These are phyloP conservation scores for Pyrenophora graminea DNA, from an alignment of 2,329 filamentous ascomycete genomes.

Conservation along the genomic window DNA sequence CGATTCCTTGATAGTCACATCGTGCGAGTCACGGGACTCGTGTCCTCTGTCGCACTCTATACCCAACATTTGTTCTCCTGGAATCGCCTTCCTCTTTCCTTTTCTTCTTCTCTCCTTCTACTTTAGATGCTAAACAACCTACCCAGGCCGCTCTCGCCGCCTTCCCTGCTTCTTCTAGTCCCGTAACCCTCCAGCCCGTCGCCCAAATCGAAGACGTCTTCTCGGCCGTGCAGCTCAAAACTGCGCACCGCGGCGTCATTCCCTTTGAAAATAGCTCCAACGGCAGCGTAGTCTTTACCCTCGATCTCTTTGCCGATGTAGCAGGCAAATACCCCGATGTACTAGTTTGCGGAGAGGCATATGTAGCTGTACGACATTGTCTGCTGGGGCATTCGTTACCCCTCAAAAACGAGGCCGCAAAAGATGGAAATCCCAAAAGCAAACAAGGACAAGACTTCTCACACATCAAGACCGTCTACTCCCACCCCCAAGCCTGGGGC, in stretches of 20 bases:
- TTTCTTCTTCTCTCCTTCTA: neutral
- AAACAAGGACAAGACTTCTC: slow-evolving; percentile 49
- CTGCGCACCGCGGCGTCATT: slow-evolving; percentile 74
- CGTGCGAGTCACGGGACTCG: no score
- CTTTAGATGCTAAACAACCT: no score
- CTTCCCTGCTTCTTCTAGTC: slow-evolving; percentile 47
- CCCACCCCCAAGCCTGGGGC: slow-evolving; percentile 93
- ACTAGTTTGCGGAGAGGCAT: slow-evolving; percentile 79
- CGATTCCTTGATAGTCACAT: no score
- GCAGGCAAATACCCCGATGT: slow-evolving; percentile 67
- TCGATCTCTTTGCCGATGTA: slow-evolving; percentile 85
- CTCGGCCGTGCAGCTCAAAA: slow-evolving; percentile 69
- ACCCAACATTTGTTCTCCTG: no score
- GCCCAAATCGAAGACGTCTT: slow-evolving; percentile 71
- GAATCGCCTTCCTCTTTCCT: no score
- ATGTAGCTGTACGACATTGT: slow-evolving; percentile 86
- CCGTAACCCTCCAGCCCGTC: slow-evolving; percentile 46
- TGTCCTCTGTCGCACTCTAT: no score
- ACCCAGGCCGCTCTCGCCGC: slow-evolving; percentile 59
- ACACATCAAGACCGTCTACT: slow-evolving; percentile 78
- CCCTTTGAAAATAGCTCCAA: slow-evolving; percentile 97
- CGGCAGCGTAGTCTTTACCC: slow-evolving; percentile 85
- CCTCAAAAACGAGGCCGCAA: neutral
- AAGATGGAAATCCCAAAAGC: neutral
- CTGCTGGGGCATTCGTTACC: slow-evolving; percentile 62